A percentile compares a stretch with the other conserved stretches of the same genome.
These are phyloP conservation scores for Ceriops decandra DNA, from an alignment of 345 rosid genomes.

Conservation along the genomic window DNA sequence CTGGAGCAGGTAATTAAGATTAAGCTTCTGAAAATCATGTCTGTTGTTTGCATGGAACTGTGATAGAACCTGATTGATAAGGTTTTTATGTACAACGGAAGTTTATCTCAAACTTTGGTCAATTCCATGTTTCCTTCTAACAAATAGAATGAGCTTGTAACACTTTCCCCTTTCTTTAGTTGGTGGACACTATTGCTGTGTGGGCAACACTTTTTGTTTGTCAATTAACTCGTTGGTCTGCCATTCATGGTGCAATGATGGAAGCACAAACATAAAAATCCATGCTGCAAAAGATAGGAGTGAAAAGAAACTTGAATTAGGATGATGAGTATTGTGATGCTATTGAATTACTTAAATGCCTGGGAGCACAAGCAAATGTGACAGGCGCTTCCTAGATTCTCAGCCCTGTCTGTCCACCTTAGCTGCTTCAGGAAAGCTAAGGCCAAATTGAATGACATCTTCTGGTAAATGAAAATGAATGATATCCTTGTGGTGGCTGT, in stretches of 20 bases:
- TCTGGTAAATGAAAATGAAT: not conserved
- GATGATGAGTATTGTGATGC: not conserved
- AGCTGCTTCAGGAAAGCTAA: not conserved
- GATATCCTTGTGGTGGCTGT: too few relatives aligned
- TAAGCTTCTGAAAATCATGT: not conserved
- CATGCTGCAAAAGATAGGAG: not conserved
- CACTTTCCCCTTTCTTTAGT: not conserved
- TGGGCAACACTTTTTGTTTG: conserved; percentile 8
- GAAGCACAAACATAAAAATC: not conserved
- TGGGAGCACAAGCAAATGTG: not conserved
- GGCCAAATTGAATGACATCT: not conserved
- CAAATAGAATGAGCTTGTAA: not conserved
- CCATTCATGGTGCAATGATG: too few relatives aligned
- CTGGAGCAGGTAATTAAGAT: conserved; percentile 69
- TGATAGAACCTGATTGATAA: not conserved
- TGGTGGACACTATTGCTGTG: not conserved
- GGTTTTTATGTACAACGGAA: not conserved
- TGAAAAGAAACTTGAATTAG: not conserved
- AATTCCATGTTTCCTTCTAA: not conserved
- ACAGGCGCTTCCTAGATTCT: not conserved
- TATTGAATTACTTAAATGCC: not conserved
- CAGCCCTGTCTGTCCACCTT: not conserved
- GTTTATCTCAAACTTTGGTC: not conserved
- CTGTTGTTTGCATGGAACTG: not conserved
- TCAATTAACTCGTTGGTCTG: not conserved